Percentiles rank a stretch among this genome's conserved stretches.
Evolutionary conservation across 2,329 filamentous ascomycete species (phyloP).

Genomic region (Fusarium tjaetaba): DNA sequence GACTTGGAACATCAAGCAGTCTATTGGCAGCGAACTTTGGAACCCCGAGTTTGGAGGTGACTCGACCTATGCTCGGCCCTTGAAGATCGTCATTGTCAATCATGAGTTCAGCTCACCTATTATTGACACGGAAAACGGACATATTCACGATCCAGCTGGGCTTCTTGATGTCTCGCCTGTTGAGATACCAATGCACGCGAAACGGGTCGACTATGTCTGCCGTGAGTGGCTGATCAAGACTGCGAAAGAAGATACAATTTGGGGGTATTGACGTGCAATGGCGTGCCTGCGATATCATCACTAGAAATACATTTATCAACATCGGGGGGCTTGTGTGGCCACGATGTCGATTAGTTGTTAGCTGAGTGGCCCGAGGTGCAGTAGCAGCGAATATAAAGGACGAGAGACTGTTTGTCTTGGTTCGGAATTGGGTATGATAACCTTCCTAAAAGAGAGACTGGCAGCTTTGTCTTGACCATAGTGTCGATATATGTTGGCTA

Average conservation of each 20-base stretch:
- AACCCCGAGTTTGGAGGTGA: constrained; percentile 18
- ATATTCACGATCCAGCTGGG: constrained; percentile 3
- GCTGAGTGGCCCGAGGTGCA: too few relatives aligned
- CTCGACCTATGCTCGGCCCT: constrained; percentile 20
- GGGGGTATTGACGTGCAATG: neutral
- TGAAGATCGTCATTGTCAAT: constrained; percentile 21
- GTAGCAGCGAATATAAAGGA: too few relatives aligned
- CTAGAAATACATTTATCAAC: too few relatives aligned
- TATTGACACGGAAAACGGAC: neutral
- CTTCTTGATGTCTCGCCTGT: constrained; percentile 4
- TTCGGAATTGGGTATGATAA: too few relatives aligned
- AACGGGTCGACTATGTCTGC: constrained; percentile 22
- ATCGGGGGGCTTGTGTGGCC: too few relatives aligned
- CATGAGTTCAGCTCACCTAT: constrained; percentile 24
- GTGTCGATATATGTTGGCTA: too few relatives aligned
- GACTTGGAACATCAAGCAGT: constrained; percentile 26
- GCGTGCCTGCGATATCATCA: neutral
- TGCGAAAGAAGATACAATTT: constrained; percentile 18
- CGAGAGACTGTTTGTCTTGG: too few relatives aligned
- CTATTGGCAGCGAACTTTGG: constrained; percentile 16
- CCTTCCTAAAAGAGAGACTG: too few relatives aligned
- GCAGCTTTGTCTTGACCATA: too few relatives aligned
- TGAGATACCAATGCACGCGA: constrained; percentile 8
- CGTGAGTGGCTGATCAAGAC: constrained; percentile 23
- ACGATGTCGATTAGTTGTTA: too few relatives aligned